phyloP scores from a whole-genome alignment of 2,329 filamentous ascomycete genomes.

The Claviceps monticola region DNA sequence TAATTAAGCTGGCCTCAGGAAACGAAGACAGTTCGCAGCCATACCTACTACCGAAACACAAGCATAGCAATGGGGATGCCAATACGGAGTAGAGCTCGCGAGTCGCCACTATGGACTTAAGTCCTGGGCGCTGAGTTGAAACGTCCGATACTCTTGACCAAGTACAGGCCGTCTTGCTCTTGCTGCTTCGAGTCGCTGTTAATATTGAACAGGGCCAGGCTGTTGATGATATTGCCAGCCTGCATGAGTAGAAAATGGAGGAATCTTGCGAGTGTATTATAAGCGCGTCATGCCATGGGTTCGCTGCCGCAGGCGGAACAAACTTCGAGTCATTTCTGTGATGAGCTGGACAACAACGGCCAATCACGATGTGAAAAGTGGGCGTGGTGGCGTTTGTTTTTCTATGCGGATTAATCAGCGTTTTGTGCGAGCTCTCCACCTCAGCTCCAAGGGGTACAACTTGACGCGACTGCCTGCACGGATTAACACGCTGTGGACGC shows the following conservation, averaged over 20 bases:
- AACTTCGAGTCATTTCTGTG: no score
- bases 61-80: not conserved
- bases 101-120: not conserved
- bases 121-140: not conserved
- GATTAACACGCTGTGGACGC: slow-evolving; percentile 4
- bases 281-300: no score
- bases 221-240: no score
- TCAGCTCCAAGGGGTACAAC: slow-evolving; percentile 1
- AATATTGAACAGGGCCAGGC: no score
- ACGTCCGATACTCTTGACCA: not conserved
- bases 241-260: not conserved
- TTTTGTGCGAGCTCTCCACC: no score
- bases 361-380: no score
- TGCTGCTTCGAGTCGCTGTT: not conserved
- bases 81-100: not conserved
- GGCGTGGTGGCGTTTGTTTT: no score
- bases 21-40: not conserved
- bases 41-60: not conserved
- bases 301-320: no score
- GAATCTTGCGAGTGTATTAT: not conserved
- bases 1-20: not conserved
- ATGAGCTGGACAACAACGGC: no score
- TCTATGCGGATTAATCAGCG: no score
- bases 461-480: slow-evolving; percentile 12
- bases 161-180: not conserved